Evolutionary conservation across 2,329 filamentous ascomycete genomes (phyloP).

Genomic region (Thielaviopsis musarum): DNA sequence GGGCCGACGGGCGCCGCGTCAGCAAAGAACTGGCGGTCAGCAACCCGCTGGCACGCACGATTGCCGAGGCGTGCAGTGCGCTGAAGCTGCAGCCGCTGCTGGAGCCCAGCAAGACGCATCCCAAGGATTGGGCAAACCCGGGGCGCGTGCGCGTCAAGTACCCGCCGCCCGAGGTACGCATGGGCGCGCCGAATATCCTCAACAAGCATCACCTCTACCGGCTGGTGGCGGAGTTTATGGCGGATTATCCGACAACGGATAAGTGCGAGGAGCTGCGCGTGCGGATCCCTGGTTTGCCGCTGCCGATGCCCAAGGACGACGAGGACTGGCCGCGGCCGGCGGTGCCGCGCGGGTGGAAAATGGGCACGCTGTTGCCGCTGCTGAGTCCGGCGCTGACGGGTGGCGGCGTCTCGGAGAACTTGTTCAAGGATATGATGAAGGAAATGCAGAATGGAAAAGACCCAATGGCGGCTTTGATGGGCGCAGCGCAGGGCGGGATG

Average conservation of each 20-base stretch:
- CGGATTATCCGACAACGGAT: slow-evolving; percentile 60
- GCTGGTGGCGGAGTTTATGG: slow-evolving; percentile 61
- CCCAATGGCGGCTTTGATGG: slow-evolving; percentile 28
- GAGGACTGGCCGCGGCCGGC: slow-evolving; percentile 56
- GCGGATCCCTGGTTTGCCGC: slow-evolving; percentile 54
- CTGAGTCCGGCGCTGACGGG: slow-evolving; percentile 82
- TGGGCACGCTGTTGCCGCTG: slow-evolving; percentile 66
- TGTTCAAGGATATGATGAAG: slow-evolving; percentile 92
- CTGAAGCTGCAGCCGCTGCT: slow-evolving; percentile 60
- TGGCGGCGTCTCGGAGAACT: slow-evolving; percentile 83
- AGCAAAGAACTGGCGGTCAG: slow-evolving; percentile 51
- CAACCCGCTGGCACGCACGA: slow-evolving; percentile 78
- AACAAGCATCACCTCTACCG: slow-evolving; percentile 79
- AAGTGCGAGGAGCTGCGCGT: slow-evolving; percentile 50
- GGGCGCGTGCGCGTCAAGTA: slow-evolving; percentile 71
- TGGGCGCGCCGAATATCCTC: slow-evolving; percentile 32
- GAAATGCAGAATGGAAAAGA: slow-evolving; percentile 53
- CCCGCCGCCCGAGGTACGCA: slow-evolving; percentile 25
- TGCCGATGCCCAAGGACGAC: slow-evolving; percentile 40
- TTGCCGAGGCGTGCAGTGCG: slow-evolving; percentile 66
- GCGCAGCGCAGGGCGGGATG: slow-evolving; percentile 18
- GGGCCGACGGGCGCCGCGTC: slow-evolving; percentile 71
- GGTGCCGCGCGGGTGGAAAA: slow-evolving; percentile 80
- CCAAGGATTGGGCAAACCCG: slow-evolving; percentile 95
- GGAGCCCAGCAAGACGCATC: slow-evolving; percentile 83